Evolutionary conservation across 139 green algal species (phyloP), one percentile per base, ranked within the genome.

Genomic region (Coccomyxa sp.): DNA sequence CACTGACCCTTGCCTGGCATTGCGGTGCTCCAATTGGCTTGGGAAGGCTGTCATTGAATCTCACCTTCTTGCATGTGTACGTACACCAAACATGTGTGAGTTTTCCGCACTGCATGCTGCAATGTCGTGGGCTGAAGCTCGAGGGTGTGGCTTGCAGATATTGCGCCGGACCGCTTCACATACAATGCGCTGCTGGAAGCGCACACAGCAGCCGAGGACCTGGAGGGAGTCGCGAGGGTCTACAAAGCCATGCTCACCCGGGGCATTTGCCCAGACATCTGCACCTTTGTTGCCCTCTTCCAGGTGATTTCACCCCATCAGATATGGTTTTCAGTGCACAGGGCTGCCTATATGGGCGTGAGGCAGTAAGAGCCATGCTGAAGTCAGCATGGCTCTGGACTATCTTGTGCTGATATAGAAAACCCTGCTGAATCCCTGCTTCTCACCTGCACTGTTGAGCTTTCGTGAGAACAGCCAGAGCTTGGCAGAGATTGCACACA

Each of bases 151-250:
- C 2, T 14, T 73, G 31, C 75, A 79, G 75, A 55, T 38, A 24
- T 79, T 7, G 35, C 70, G 34, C 55, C 55, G 10, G 36, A 24
- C 10, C 35, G 22, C 22, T 36, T 71, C 55, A 55, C 75, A 29
- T 79, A 64, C 75, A 79, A 79, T 38, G 75, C 75, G 7, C 29
- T 79, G 75, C 55, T 79, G 55, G 55, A 79, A 54, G 75, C 55
- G 24, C 55, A 79, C 38, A 35, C 75, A 50, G 55, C 75, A 9
- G 55, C 3, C 24, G 55, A 31, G 1, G 27, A 79, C 16, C 27
- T 64, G 4, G 4, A 29, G 7, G 55, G 33, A 27, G 55, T 35
- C 31, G 27, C 24, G 0, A 8, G 55, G n/a, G 18, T 64, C 6
- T 79, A 79, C 38, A 36, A 73, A 3, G 34, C 35, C 35, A 79